Evolutionary conservation across 2,329 filamentous ascomycete species (phyloP), one percentile per base, ranked within the genome.

Genomic region (Sphaerulina musiva): DNA sequence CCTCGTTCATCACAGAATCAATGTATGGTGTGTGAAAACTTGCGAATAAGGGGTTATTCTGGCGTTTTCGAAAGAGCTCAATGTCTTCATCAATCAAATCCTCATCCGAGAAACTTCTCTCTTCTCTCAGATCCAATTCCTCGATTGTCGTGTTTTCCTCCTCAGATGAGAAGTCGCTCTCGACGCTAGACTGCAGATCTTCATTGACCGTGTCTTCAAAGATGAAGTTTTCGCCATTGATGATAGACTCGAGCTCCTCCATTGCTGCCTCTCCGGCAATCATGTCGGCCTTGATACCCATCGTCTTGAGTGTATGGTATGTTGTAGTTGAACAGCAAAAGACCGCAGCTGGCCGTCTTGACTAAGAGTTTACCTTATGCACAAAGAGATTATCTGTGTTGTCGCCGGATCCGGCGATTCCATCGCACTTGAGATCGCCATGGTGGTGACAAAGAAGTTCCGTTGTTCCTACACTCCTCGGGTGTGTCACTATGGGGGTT

Each of bases 401-500:
- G 41, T 10, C 26, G 48, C 48, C 48, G 48, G 40, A 46, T 51
- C 41, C 48, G 48, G 48, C 48, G 32, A 45, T 10, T 20, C 12
- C 1, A 38, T 31, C 29, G 31, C 44, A 32, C 41, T 20, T 45
- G 23, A 38, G 8, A 17, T 46, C 32, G 40, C 9, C 32, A 40
- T 45, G 32, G 41, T 39, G 12, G 12, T 11, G 11, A 51, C 48
- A 51, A 51, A 51, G 48, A 2, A 34, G 32, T 10, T 20, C 14
- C 40, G 11, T 9, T n/a, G 14, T 26, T 26, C 1, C 26, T 29
- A 29, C 26, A 29, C 23, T 45, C 12, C 39, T 23, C 6, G 32
- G 9, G n/a, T 12, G 38, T 17, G 3, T 48, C 10, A 2, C 9
- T 10, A 3, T 36, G 34, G 46, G 34, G 23, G 23, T 40, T 20